A percentile compares a stretch with the other conserved stretches of the same genome.
phyloP scores from a whole-genome alignment of 371 early-diverging fungal species.

The Mucor lusitanicus region DNA sequence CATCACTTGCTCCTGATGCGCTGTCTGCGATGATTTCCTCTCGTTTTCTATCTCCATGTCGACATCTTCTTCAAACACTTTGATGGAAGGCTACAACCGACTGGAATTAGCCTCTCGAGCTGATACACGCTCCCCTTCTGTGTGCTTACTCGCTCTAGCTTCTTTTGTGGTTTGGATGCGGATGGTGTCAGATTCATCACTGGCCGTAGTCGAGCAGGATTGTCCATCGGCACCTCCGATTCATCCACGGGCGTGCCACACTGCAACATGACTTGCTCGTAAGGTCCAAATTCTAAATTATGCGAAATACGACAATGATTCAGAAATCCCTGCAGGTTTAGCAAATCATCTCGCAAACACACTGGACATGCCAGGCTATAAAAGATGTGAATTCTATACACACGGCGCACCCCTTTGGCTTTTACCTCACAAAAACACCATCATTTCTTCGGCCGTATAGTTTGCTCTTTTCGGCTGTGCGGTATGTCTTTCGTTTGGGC shows the following conservation, averaged over 20 bases:
- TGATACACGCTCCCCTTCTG: too few species aligned
- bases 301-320: conserved; percentile 82
- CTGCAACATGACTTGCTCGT: conserved; percentile 67
- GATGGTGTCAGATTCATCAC: conserved; percentile 22
- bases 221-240: conserved; percentile 61
- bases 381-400: too few species aligned
- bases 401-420: not conserved
- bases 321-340: conserved; percentile 76
- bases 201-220: conserved; percentile 52
- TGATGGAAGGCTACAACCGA: conserved; percentile 59
- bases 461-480: conserved; percentile 15
- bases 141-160: conserved; percentile 36
- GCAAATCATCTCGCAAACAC: conserved; percentile 67
- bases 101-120: too few species aligned
- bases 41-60: conserved; percentile 54
- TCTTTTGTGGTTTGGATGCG: conserved; percentile 15
- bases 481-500: conserved; percentile 18
- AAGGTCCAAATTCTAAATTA: conserved; percentile 65
- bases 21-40: conserved; percentile 1
- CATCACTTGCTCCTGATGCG: not conserved
- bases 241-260: conserved; percentile 73
- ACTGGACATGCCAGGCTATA: conserved; percentile 57
- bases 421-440: conserved; percentile 62
- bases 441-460: conserved; percentile 60
- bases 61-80: conserved; percentile 72